Conservation (phyloP, 1,139 yeast genomes). For the Pichia sp. region DNA sequence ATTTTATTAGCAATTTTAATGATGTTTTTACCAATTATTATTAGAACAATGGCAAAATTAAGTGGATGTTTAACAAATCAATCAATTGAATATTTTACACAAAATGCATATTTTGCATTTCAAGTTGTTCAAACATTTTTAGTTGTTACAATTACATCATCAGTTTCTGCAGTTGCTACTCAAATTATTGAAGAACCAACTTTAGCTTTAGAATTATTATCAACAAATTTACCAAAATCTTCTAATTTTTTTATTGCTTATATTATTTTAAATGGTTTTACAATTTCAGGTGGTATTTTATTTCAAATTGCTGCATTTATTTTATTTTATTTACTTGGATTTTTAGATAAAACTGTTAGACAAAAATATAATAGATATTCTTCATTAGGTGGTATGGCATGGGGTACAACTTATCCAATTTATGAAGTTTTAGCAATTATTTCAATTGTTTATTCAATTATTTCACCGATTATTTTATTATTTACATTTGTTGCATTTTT, state of each 20-base stretch:
- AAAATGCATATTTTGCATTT: slow-evolving; percentile 70
- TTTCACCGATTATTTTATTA: slow-evolving; percentile 70
- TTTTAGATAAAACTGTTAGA: slow-evolving; percentile 47
- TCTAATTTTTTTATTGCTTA: slow-evolving; percentile 78
- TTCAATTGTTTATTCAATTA: slow-evolving; percentile 66
- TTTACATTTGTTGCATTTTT: slow-evolving; percentile 55
- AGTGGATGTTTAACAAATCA: slow-evolving; percentile 70
- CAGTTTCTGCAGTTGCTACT: slow-evolving; percentile 61
- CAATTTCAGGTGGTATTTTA: slow-evolving; percentile 63
- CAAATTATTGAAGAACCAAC: slow-evolving; percentile 66
- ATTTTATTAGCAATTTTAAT: slow-evolving; percentile 52
- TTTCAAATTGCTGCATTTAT: slow-evolving; percentile 38
- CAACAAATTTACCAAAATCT: slow-evolving; percentile 72
- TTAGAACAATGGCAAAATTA: slow-evolving; percentile 64
- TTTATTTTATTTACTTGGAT: slow-evolving; percentile 42
- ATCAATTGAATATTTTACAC: slow-evolving; percentile 73
- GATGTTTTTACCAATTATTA: slow-evolving; percentile 70
- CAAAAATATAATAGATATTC: slow-evolving; percentile 41
- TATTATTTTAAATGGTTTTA: slow-evolving; percentile 63
- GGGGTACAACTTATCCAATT: slow-evolving; percentile 78
- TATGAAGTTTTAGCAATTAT: slow-evolving; percentile 73
- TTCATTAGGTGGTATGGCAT: slow-evolving; percentile 24
- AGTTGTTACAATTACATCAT: slow-evolving; percentile 81
- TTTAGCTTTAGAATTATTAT: slow-evolving; percentile 63
- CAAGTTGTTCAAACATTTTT: slow-evolving; percentile 75